A percentile compares a stretch with the other conserved stretches of the same genome.
Evolutionary conservation across 352 stramenopile genomes (phyloP).

Genomic region (Phytophthora idaei): DNA sequence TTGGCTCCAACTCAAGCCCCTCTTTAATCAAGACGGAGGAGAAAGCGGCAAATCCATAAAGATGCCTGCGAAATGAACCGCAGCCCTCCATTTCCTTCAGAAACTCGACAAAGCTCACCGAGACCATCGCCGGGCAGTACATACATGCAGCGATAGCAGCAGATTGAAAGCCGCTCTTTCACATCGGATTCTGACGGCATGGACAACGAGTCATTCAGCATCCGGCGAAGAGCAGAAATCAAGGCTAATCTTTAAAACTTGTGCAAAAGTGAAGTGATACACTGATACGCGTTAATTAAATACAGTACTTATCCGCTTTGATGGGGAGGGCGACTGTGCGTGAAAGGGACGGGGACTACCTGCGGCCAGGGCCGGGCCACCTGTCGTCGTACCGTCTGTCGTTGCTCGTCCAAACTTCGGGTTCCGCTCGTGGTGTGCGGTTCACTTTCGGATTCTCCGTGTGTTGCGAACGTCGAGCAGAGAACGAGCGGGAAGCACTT

Average conservation of each 20-base stretch:
- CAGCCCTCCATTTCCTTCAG: conserved; percentile 16
- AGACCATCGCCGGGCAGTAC: neutral
- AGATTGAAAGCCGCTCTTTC: neutral
- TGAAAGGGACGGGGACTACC: conserved; percentile 14
- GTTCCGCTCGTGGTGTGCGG: conserved; percentile 6
- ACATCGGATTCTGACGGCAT: neutral
- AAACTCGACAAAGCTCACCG: conserved; percentile 5
- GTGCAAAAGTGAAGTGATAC: too few relatives aligned
- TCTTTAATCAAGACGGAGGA: conserved; percentile 22
- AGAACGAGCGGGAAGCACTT: conserved; percentile 13
- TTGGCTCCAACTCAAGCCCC: conserved; percentile 4
- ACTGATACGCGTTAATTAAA: too few relatives aligned
- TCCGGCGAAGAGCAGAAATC: too few relatives aligned
- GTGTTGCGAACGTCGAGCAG: conserved; percentile 33
- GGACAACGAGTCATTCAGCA: neutral
- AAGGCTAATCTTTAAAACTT: too few relatives aligned
- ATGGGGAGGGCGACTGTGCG: conserved; percentile 16
- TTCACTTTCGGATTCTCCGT: conserved; percentile 40
- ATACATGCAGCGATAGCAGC: neutral
- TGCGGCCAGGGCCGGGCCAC: neutral
- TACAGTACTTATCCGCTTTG: neutral
- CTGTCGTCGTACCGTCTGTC: conserved; percentile 5
- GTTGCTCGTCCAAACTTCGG: conserved; percentile 18
- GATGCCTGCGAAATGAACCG: conserved; percentile 29
- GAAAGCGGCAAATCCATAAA: conserved; percentile 23